phyloP scores from a whole-genome alignment of 2,329 filamentous ascomycete genomes.

The Ceratocystis lukuohia region DNA sequence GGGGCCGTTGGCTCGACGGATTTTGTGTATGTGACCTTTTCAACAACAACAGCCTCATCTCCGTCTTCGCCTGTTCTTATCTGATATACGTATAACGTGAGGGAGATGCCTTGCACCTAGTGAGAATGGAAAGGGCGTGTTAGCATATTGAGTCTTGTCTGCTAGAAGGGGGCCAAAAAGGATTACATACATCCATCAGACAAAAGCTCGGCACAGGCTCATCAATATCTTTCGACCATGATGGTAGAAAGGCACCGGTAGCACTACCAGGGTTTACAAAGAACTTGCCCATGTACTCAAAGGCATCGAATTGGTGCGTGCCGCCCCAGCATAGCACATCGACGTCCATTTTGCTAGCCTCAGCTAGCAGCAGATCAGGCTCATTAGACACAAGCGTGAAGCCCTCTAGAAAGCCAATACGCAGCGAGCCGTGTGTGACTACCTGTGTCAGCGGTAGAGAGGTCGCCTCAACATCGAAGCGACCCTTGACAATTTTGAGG shows the following conservation, averaged over 20 bases:
- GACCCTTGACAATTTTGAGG: constrained; percentile 55
- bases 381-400: constrained; percentile 55
- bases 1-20: constrained; percentile 46
- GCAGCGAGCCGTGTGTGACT: constrained; percentile 51
- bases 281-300: constrained; percentile 63
- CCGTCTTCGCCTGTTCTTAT: constrained; percentile 64
- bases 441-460: constrained; percentile 52
- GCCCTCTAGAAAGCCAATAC: constrained; percentile 54
- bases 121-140: background rate
- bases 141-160: background rate
- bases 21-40: constrained; percentile 79
- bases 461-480: constrained; percentile 53
- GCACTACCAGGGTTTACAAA: constrained; percentile 57
- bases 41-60: constrained; percentile 65
- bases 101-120: constrained; percentile 86
- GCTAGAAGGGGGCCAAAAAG: background rate
- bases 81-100: constrained; percentile 91
- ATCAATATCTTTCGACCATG: constrained; percentile 46
- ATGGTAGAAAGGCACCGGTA: constrained; percentile 48
- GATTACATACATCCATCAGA: constrained; percentile 77
- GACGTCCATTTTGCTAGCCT: constrained; percentile 55
- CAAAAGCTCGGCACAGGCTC: constrained; percentile 85
- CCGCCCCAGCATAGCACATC: constrained; percentile 58
- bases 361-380: constrained; percentile 52
- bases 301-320: constrained; percentile 55